A percentile compares a stretch with the other conserved stretches of the same genome.
These are phyloP conservation scores for Setaria italica DNA, from an alignment of 202 grass and related monocot species.

Conservation along the genomic window DNA sequence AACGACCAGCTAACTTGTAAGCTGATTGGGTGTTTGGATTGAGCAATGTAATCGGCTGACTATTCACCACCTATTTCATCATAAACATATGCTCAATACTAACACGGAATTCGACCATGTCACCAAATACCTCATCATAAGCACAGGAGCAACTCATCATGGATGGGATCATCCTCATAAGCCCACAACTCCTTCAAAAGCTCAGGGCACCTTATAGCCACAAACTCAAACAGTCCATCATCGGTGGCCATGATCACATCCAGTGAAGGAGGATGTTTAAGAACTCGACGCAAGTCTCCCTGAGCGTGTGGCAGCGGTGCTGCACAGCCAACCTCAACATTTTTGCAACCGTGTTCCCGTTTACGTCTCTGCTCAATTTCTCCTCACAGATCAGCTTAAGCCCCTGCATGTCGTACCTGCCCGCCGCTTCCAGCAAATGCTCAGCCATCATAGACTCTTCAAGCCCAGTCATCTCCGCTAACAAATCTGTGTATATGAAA, in stretches of 20 bases:
- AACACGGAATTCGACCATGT: background rate
- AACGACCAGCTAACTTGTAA: background rate
- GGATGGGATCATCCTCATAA: conserved; percentile 6
- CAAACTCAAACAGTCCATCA: background rate
- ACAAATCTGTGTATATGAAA: conserved; percentile 24
- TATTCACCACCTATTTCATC: background rate
- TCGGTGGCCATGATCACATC: background rate
- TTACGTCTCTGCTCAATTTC: background rate
- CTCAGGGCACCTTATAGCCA: background rate
- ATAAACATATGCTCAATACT: background rate
- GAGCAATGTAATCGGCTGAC: background rate
- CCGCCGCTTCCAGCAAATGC: background rate
- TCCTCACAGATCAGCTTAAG: background rate
- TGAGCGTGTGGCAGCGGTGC: background rate
- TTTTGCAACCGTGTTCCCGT: background rate
- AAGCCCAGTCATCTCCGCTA: background rate
- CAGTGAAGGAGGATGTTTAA: background rate
- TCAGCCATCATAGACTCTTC: background rate
- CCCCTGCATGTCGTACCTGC: background rate
- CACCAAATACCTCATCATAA: background rate
- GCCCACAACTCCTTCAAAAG: conserved; percentile 3
- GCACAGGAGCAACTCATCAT: conserved; percentile 6
- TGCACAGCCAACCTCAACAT: background rate
- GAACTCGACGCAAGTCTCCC: background rate
- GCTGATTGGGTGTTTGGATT: background rate